phyloP scores from a whole-genome alignment of 345 rosid species.

The Mangifera indica region DNA sequence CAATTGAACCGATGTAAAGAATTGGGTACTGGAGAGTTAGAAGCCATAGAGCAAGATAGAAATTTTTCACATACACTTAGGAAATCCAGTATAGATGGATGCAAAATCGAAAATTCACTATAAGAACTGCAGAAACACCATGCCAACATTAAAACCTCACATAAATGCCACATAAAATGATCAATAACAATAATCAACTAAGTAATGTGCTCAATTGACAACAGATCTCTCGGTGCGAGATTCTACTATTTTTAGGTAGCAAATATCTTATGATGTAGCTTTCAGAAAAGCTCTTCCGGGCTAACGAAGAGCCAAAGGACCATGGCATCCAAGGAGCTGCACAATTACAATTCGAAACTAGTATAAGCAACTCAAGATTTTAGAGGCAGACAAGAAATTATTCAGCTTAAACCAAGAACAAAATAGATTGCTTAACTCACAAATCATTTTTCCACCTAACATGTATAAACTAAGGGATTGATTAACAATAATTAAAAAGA shows the following conservation, averaged over 20 bases:
- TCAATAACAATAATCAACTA: neutral
- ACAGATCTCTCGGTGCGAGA: neutral
- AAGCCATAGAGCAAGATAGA: too few relatives aligned
- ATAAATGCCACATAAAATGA: neutral
- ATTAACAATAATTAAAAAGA: neutral
- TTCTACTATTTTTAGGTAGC: neutral
- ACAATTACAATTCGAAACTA: neutral
- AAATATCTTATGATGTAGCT: conserved; percentile 2
- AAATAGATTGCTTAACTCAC: too few relatives aligned
- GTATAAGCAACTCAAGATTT: too few relatives aligned
- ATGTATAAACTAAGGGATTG: neutral
- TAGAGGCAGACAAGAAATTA: too few relatives aligned
- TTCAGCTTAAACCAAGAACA: too few relatives aligned
- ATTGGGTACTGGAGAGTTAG: neutral
- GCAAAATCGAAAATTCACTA: neutral
- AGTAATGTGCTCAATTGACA: neutral
- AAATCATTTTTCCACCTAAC: too few relatives aligned
- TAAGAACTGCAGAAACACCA: neutral
- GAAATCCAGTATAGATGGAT: neutral
- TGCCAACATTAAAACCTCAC: neutral
- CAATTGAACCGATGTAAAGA: too few relatives aligned
- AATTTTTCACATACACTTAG: too few relatives aligned
- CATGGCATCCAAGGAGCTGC: conserved; percentile 23
- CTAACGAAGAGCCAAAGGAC: conserved; percentile 15
- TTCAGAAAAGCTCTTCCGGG: conserved; percentile 20